Base-by-base conservation (phyloP, 495 filamentous ascomycete genomes). In the Neurospora sp. region DNA sequence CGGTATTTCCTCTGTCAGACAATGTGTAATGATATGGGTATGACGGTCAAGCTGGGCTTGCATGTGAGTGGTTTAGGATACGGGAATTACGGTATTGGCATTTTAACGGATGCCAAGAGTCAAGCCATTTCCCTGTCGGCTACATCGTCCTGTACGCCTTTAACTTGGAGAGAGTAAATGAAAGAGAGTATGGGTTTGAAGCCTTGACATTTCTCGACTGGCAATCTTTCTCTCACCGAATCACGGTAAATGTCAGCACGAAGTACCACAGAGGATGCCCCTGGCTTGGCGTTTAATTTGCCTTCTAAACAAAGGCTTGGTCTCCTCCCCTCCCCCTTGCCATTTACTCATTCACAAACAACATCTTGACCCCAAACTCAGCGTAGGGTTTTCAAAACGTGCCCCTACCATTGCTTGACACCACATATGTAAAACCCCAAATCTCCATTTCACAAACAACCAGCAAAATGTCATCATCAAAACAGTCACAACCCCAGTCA, bases 1-100 rank as follows among this genome's bases (percentile, higher is more conserved):
- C 78, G 73, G 77, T 72, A 73, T 69, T 74, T 73, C 36, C 45
- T 72, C 59, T 71, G 24, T 34, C 15, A 66, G 9, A 66, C 0
- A 17, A 34, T 19, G 54, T 66, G 19, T 66, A 34, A 66, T 66
- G 31, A 19, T 31, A 66, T 19, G 28, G 28, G 54, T 19, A 66
- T 66, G 54, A 34, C 54, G 3, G 48, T 66, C 15, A 66, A 31
- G 28, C 28, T 34, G 54, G 15, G 7, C 54, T 66, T 66, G 31
- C 54, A 34, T 66, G 28, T 66, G 54, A 8, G 13, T 66, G 54
- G 54, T 2, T 34, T 7, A 62, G 24, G 54, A 17, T 17, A 31
- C 54, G 13, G 54, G 13, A 34, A 31, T 17, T 36, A 19, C 28
- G 54, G 28, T 15, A 31, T 31, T 4, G 15, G 13, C 54, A 62